These are phyloP conservation scores for Aspergillus melleus DNA, from an alignment of 2,329 filamentous ascomycete species.

Conservation along the genomic window DNA sequence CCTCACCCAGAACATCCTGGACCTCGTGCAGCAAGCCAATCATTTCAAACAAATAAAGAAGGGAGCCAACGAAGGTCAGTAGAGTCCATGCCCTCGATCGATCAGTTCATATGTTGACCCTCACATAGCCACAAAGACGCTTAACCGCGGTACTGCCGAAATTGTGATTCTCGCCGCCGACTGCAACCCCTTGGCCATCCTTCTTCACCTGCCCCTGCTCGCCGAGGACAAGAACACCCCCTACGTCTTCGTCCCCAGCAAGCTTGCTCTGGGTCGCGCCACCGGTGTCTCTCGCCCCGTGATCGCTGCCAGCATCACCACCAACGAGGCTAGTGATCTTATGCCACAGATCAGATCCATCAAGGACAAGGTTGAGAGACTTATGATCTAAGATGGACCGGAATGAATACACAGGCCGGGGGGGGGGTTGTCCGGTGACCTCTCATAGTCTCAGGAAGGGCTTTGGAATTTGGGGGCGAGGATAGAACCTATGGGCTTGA, in stretches of 20 bases:
- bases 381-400: conserved; percentile 71
- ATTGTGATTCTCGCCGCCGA: conserved; percentile 88
- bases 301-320: conserved; percentile 84
- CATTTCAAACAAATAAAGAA: conserved; percentile 75
- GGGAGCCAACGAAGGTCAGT: conserved; percentile 72
- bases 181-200: conserved; percentile 80
- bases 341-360: conserved; percentile 82
- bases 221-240: conserved; percentile 75
- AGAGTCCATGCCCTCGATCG: conserved; percentile 1
- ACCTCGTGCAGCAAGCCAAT: conserved; percentile 71
- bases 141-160: conserved; percentile 89
- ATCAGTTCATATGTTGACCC: conserved; percentile 4
- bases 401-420: not conserved
- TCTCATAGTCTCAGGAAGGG: not conserved
- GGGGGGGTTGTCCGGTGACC: not conserved
- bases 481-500: too few relatives aligned
- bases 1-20: conserved; percentile 78
- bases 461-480: not conserved
- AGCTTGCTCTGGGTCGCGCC: conserved; percentile 83
- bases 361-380: conserved; percentile 93
- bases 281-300: conserved; percentile 87
- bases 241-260: conserved; percentile 67
- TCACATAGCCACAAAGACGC: conserved; percentile 69
- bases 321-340: conserved; percentile 86
- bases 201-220: conserved; percentile 85